phyloP scores from a whole-genome alignment of 73 alveolate genomes.

The Stentor roeselii region DNA sequence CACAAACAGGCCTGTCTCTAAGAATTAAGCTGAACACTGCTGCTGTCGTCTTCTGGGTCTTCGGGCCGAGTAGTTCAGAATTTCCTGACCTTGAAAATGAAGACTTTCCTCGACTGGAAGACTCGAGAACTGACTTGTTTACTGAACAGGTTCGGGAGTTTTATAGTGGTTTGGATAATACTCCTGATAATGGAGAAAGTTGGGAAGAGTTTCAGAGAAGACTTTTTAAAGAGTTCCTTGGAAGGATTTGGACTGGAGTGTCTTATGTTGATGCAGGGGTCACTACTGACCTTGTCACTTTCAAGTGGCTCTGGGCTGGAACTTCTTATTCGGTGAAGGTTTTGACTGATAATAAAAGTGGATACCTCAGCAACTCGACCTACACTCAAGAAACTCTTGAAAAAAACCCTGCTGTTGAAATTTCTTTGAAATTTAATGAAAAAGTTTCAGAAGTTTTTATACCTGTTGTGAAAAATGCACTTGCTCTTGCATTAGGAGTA shows the following conservation, averaged over 20 bases:
- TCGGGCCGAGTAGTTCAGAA: neutral
- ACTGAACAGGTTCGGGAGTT: neutral
- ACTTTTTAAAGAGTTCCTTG: neutral
- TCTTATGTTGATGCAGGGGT: neutral
- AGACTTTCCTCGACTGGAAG: neutral
- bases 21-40: neutral
- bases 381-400: neutral
- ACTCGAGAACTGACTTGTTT: too few relatives aligned
- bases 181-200: neutral
- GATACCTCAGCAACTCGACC: neutral
- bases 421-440: too few relatives aligned
- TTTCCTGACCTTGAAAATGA: neutral
- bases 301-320: conserved; percentile 2
- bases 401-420: neutral
- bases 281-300: neutral
- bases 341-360: neutral
- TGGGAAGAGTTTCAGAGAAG: neutral
- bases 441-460: neutral
- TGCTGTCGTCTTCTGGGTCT: too few relatives aligned
- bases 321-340: neutral
- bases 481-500: neutral
- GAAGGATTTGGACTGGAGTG: neutral
- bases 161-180: neutral
- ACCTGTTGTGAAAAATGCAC: neutral
- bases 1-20: neutral